A percentile compares a stretch with the other conserved stretches of the same genome.
phyloP scores from a whole-genome alignment of 2,329 filamentous ascomycete species.

The Fusarium heterosporum region DNA sequence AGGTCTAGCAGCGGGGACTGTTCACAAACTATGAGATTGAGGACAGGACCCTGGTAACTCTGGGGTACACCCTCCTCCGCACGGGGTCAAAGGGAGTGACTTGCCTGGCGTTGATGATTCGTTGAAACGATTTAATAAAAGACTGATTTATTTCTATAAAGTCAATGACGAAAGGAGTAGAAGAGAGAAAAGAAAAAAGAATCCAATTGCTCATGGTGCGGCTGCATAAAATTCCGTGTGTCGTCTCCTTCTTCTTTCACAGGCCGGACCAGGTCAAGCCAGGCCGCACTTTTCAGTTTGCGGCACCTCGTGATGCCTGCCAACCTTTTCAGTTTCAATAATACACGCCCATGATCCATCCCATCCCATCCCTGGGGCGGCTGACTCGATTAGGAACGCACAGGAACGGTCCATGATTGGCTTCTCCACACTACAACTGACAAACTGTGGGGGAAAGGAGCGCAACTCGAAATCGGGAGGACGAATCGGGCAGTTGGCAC shows the following conservation, averaged over 20 bases:
- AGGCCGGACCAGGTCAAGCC: constrained; percentile 21
- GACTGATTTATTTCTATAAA: not conserved
- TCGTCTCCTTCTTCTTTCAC: constrained; percentile 7
- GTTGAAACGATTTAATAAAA: not conserved
- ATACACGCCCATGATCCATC: constrained; percentile 14
- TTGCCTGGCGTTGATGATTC: not conserved
- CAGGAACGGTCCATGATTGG: constrained; percentile 39
- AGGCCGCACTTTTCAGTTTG: constrained; percentile 43
- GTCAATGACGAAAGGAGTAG: constrained; percentile 16
- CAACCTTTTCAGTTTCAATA: constrained; percentile 21
- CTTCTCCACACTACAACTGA: constrained; percentile 44
- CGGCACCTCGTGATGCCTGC: constrained; percentile 41
- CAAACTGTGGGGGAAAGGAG: constrained; percentile 43
- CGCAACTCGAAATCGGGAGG: constrained; percentile 29
- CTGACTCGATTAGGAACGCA: constrained; percentile 39
- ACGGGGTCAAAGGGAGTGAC: constrained; percentile 7
- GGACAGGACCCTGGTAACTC: constrained; percentile 25
- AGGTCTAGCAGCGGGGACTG: constrained; percentile 24
- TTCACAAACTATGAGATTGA: constrained; percentile 29
- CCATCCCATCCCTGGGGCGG: constrained; percentile 8
- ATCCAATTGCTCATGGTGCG: not conserved
- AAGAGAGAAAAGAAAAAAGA: not conserved
- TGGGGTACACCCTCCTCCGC: constrained; percentile 37
- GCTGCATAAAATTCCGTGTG: not conserved
- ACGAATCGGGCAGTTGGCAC: constrained; percentile 36